phyloP scores from a whole-genome alignment of 2,329 filamentous ascomycete genomes.

The Penicillium sp. region DNA sequence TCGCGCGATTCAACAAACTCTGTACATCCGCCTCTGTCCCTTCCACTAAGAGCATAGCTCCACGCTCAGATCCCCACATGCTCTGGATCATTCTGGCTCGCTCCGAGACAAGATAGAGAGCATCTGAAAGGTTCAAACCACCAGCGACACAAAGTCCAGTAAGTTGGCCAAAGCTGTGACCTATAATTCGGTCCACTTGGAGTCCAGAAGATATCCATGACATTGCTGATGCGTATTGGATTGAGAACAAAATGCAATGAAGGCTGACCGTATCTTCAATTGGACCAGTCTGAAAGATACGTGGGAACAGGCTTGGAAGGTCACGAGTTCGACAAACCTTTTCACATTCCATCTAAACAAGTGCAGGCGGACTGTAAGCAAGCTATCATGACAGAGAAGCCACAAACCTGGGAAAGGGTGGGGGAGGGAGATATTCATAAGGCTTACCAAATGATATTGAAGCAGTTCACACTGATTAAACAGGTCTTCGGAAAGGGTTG shows the following conservation, averaged over 20 bases:
- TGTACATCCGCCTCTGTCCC: background rate
- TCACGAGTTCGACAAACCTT: constrained; percentile 23
- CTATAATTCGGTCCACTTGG: constrained; percentile 32
- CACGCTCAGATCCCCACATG: background rate
- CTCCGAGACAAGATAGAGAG: background rate
- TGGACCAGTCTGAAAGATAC: constrained; percentile 22
- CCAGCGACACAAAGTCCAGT: constrained; percentile 33
- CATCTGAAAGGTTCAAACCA: background rate
- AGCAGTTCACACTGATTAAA: background rate
- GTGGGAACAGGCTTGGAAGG: constrained; percentile 32
- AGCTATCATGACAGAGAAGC: too few species aligned
- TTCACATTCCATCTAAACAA: constrained; percentile 38
- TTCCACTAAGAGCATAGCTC: background rate
- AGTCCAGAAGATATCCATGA: constrained; percentile 40
- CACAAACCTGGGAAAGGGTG: too few species aligned
- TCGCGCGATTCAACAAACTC: background rate
- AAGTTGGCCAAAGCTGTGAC: constrained; percentile 41
- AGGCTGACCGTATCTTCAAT: constrained; percentile 25
- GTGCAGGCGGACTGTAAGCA: background rate
- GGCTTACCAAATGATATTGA: background rate
- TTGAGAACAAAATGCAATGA: constrained; percentile 37
- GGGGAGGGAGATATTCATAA: background rate
- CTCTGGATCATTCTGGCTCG: background rate
- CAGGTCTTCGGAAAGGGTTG: constrained; percentile 25
- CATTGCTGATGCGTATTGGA: constrained; percentile 39